Evolutionary conservation across 169 alveolate genomes (phyloP), one percentile per base, ranked within the genome.

Genomic region (Plasmodium gonderi): DNA sequence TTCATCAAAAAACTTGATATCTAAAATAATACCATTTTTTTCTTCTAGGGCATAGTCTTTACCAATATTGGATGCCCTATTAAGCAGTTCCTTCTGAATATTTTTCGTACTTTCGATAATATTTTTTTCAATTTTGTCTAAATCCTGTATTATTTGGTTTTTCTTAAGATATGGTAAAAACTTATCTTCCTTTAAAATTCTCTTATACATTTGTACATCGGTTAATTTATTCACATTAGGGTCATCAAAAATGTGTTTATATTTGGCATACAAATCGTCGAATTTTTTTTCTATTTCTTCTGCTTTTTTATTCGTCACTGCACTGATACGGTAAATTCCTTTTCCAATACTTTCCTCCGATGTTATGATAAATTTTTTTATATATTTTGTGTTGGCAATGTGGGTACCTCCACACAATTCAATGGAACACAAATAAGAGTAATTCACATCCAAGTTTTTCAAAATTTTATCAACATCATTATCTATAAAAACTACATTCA

Each of bases 401-500:
- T 97, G 99, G 23, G 99, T 97, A 11, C 99, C 99, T 31, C 99
- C 99, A 91, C 99, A 97, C 42, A 97, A 96, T 80, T 97, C 99
- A 23, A 96, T 96, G 17, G 98, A 96, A 45, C 90, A 79, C 77
- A 96, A 79, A 38, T 87, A 89, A 5, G 85, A 80, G 76, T 96
- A 96, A 51, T 94, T 95, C 20, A 87, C 92, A 45, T 79, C 65
- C 49, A 65, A 26, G 44, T 65, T 38, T 67, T 94, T 74, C 23
- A 93, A 54, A 29, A 95, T 69, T 17, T 83, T 83, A 23, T 96
- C 94, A 6, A 95, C 95, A 77, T 90, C 95, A 38, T 95, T 91
- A 29, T 97, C 97, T 42, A 98, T 97, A 54, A 97, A 91, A 23
- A 98, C 98, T 17, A 98, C 98, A n/a, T 99, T 94, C 42, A 98